Percentiles rank a stretch among this genome's conserved stretches.
phyloP scores from a whole-genome alignment of 306 rosid species.

The Corylus heterophylla region DNA sequence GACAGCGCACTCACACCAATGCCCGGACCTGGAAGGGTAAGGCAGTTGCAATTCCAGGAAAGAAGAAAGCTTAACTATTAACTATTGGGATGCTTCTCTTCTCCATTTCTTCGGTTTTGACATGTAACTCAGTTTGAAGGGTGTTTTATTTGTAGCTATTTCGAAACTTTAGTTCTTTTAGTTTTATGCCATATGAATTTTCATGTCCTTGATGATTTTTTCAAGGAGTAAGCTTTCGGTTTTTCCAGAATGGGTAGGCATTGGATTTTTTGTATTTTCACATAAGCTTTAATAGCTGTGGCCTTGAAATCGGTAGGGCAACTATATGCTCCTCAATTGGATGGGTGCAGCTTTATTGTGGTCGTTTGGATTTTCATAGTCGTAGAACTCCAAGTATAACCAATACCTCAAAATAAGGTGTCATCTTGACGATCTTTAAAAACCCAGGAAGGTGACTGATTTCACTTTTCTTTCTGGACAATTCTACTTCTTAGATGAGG shows the following conservation, averaged over 20 bases:
- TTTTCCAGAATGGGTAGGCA: neutral
- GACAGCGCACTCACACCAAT: constrained; percentile 67
- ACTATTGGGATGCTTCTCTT: neutral
- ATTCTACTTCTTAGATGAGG: too few relatives aligned
- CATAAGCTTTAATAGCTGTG: neutral
- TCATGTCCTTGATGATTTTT: neutral
- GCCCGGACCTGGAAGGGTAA: constrained; percentile 58
- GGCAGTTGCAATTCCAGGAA: constrained; percentile 26
- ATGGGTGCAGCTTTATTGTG: too few relatives aligned
- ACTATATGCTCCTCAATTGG: neutral
- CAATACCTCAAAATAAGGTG: too few relatives aligned
- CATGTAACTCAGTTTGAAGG: neutral
- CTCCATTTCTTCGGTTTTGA: too few relatives aligned
- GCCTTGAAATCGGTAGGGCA: neutral
- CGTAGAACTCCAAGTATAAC: too few relatives aligned
- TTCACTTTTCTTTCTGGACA: too few relatives aligned
- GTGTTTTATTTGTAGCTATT: neutral
- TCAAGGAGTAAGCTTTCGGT: neutral
- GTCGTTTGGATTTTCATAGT: too few relatives aligned
- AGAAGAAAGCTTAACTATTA: constrained; percentile 20
- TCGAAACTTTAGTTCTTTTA: neutral
- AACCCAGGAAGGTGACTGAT: too few relatives aligned
- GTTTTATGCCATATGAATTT: neutral
- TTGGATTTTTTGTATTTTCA: neutral
- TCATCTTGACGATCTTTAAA: too few relatives aligned